Percentiles rank a stretch among this genome's conserved stretches.
phyloP scores from a whole-genome alignment of 176 grass and related monocot species.

The Musa itinerans region DNA sequence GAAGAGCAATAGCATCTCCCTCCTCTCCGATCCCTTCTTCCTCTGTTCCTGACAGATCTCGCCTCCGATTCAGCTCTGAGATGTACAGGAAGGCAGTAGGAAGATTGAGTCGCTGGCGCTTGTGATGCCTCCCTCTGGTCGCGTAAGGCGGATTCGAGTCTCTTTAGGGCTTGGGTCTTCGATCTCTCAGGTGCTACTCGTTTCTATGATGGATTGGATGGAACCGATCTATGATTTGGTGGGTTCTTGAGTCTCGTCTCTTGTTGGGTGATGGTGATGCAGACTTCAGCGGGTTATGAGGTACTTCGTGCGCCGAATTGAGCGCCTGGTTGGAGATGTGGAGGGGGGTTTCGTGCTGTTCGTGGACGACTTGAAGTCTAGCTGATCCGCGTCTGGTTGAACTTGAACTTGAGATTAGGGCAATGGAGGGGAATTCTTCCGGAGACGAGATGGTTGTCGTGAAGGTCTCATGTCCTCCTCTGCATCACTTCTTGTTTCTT shows the following conservation, averaged over 20 bases:
- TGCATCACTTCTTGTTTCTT: not conserved
- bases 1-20: not conserved
- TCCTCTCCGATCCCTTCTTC: not conserved
- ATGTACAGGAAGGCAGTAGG: slow-evolving; percentile 11
- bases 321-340: slow-evolving; percentile 56
- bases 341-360: slow-evolving; percentile 70
- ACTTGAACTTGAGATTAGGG: slow-evolving; percentile 17
- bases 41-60: not conserved
- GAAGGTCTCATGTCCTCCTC: slow-evolving; percentile 48
- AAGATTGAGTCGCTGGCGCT: slow-evolving; percentile 16
- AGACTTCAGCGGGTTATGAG: slow-evolving; percentile 54
- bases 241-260: slow-evolving; percentile 28
- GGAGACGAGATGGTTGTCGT: slow-evolving; percentile 46
- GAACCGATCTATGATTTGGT: slow-evolving; percentile 10
- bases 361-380: slow-evolving; percentile 61
- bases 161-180: slow-evolving; percentile 3
- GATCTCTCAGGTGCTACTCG: slow-evolving; percentile 7
- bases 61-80: slow-evolving; percentile 19
- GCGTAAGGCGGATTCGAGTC: slow-evolving; percentile 33
- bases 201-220: not conserved
- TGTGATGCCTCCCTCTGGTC: slow-evolving; percentile 42
- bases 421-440: slow-evolving; percentile 74
- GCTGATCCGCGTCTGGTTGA: slow-evolving; percentile 38
- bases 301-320: slow-evolving; percentile 54
- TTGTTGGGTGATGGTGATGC: slow-evolving; percentile 25